A percentile compares a stretch with the other conserved stretches of the same genome.
Conservation (phyloP, 148 eudicot genomes). For the Agrostemma githago region DNA sequence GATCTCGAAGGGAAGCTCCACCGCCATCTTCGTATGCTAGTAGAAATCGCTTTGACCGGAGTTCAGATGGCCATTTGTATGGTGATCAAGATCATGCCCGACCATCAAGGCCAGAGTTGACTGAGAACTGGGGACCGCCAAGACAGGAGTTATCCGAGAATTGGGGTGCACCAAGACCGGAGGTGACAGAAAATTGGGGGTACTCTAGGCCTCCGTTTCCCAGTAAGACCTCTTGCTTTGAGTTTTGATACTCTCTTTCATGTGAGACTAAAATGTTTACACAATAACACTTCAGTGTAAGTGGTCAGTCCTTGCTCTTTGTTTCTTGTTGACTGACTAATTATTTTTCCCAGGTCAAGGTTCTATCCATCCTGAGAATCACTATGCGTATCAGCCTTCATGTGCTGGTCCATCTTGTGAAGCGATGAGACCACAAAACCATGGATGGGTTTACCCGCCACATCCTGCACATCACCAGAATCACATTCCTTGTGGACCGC, state of each 20-base stretch:
- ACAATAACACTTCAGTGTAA: neutral
- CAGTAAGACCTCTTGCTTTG: slow-evolving; percentile 30
- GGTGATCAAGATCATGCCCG: slow-evolving; percentile 66
- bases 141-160: slow-evolving; percentile 11
- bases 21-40: slow-evolving; percentile 49
- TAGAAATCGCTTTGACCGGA: slow-evolving; percentile 42
- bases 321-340: neutral
- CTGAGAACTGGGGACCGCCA: slow-evolving; percentile 15
- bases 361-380: slow-evolving; percentile 45
- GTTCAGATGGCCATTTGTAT: slow-evolving; percentile 56
- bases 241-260: neutral
- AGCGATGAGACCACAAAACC: slow-evolving; percentile 42
- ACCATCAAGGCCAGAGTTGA: slow-evolving; percentile 14
- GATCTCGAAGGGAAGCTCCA: slow-evolving; percentile 49
- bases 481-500: slow-evolving; percentile 50
- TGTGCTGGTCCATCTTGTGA: slow-evolving; percentile 56
- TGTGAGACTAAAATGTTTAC: neutral
- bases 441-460: slow-evolving; percentile 65
- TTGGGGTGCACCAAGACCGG: slow-evolving; percentile 36
- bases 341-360: slow-evolving; percentile 23
- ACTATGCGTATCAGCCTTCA: slow-evolving; percentile 41
- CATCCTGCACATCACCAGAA: slow-evolving; percentile 55
- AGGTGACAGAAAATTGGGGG: slow-evolving; percentile 68
- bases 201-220: slow-evolving; percentile 55
- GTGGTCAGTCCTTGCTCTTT: slow-evolving; percentile 6